Base-by-base conservation (phyloP, 257 asterid genomes). In the Solanum virginianum region DNA sequence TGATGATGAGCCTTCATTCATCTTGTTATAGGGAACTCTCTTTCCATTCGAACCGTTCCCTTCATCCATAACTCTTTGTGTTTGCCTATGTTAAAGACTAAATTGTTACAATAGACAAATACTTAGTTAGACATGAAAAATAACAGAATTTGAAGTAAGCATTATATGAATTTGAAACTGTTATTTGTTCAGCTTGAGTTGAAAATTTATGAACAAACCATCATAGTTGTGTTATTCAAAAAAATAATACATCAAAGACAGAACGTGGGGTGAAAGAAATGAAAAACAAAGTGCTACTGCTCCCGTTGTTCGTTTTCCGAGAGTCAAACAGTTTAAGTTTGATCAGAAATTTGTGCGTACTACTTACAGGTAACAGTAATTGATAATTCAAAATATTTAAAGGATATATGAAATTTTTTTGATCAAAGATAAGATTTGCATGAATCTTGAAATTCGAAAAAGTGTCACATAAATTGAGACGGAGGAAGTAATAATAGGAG, bases 11-110 rank as follows among this genome's bases (percentile, higher is more conserved):
- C 86, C 90, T 84, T 86, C 82, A 74, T 84, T 43, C 18, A 84
- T 39, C 90, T 93, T 95, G 88, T 89, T 80, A 84, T 91, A 94
- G 0, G 98, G 91, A 51, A 94, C 97, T 59, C 15, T 91, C 32
- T 85, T 32, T 87, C 84, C 89, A 85, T 88, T 16, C 36, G 8
- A 29, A 53, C 29, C 57, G 17, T 71, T 84, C 68, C 81, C 77
- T 74, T 84, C 83, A 59, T 47, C 77, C 86, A 84, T 84, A 15
- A 14, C 59, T 74, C 5, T 59, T 26, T 59, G 66, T 0, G 90
- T 63, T 36, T 26, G 5, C 66, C 29, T 18, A 57, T 57, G 63
- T 55, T 55, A 55, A 10, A 55, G 22, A 55, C 10, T 56, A 55
- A 13, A 17, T 62, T 72, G 56, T 13, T 3, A 72, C 80, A 16